phyloP scores from a whole-genome alignment of 169 alveolate species.

The Cryptosporidium muris region DNA sequence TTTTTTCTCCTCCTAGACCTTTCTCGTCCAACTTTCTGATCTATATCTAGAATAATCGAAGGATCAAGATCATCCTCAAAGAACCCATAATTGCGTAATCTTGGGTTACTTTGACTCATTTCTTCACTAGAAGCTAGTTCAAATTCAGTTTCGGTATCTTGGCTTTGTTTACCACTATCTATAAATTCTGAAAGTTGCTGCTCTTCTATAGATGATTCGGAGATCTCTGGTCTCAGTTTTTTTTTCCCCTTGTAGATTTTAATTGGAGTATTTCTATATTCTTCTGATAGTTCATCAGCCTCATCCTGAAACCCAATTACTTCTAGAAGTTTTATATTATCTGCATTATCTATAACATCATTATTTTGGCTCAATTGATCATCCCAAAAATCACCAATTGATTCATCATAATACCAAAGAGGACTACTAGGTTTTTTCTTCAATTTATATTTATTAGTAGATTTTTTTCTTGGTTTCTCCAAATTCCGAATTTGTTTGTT shows the following conservation, averaged over 20 bases:
- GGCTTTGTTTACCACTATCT: not conserved
- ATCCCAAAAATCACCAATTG: slow-evolving; percentile 66
- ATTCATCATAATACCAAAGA: slow-evolving; percentile 59
- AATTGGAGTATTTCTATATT: not conserved
- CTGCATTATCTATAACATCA: slow-evolving; percentile 21
- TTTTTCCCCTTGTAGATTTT: slow-evolving; percentile 2
- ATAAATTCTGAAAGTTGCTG: not conserved
- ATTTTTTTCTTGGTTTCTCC: slow-evolving; percentile 14
- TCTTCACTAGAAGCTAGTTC: slow-evolving; percentile 32
- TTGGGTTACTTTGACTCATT: slow-evolving; percentile 16
- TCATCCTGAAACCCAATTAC: slow-evolving; percentile 1
- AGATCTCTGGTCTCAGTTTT: not conserved
- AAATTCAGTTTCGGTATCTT: not conserved
- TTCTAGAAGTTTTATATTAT: slow-evolving; percentile 16
- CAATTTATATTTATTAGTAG: not conserved
- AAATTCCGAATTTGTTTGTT: not conserved
- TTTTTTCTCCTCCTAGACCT: slow-evolving; percentile 9
- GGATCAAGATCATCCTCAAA: slow-evolving; percentile 67
- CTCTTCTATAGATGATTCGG: not conserved
- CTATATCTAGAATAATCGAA: slow-evolving; percentile 14
- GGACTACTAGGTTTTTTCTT: slow-evolving; percentile 2
- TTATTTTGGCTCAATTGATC: slow-evolving; percentile 12
- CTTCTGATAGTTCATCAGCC: slow-evolving; percentile 4
- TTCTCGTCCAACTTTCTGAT: slow-evolving; percentile 17
- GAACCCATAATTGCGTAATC: slow-evolving; percentile 28